A percentile compares a stretch with the other conserved stretches of the same genome.
Evolutionary conservation across 129 eudicot genomes (phyloP).

Genomic region (Rutidosis leptorrhynchoides): DNA sequence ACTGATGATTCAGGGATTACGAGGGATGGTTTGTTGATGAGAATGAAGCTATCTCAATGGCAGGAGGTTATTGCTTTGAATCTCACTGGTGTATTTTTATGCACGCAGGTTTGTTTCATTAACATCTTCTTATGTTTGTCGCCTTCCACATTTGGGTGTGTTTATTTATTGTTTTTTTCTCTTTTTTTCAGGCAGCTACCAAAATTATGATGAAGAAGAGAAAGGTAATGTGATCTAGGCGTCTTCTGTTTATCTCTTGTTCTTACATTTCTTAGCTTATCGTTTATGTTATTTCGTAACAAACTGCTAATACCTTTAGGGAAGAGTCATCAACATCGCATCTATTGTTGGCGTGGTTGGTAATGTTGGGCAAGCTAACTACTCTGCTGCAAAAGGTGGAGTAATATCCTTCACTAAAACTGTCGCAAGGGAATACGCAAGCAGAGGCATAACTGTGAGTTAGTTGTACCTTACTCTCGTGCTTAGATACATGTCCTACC

Average conservation of each 20-base stretch:
- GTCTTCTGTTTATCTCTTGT: background rate
- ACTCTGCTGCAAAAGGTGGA: conserved; percentile 99
- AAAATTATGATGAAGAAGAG: conserved; percentile 92
- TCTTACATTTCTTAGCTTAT: conserved; percentile 3
- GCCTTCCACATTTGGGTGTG: background rate
- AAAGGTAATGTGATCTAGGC: conserved; percentile 49
- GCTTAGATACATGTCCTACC: background rate
- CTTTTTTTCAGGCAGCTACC: conserved; percentile 85
- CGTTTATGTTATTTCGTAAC: background rate
- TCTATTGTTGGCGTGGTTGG: conserved; percentile 96
- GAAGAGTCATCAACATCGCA: conserved; percentile 91
- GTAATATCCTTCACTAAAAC: conserved; percentile 90
- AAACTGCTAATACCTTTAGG: conserved; percentile 45
- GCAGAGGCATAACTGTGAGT: conserved; percentile 86
- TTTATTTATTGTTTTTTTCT: conserved; percentile 16
- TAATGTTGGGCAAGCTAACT: conserved; percentile 93
- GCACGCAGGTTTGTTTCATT: conserved; percentile 70
- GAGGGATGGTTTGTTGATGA: conserved; percentile 86
- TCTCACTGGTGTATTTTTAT: conserved; percentile 89
- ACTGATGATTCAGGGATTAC: conserved; percentile 67
- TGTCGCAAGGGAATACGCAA: conserved; percentile 91
- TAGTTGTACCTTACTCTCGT: background rate
- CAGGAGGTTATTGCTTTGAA: conserved; percentile 93
- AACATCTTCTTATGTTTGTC: background rate
- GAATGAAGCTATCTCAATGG: conserved; percentile 92